These are phyloP conservation scores for Porpolomopsis calyptriformis DNA, from an alignment of 768 basidiomycete species.

Conservation along the genomic window DNA sequence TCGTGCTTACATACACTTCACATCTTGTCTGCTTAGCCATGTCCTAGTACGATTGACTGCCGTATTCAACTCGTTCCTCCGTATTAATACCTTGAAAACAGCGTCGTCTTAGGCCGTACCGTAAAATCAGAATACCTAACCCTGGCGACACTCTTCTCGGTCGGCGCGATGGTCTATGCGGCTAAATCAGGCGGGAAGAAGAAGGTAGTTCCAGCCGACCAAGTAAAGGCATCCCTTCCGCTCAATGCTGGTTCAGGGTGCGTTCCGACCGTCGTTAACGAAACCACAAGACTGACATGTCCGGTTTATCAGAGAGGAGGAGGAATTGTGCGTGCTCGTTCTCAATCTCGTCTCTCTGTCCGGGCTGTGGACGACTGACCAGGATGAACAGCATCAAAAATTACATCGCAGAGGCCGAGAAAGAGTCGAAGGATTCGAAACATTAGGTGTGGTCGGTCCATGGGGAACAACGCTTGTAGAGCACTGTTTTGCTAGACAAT, in stretches of 20 bases:
- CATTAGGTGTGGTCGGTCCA: not conserved
- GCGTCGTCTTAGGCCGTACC: constrained; percentile 68
- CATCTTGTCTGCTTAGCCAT: too few relatives aligned
- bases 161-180: constrained; percentile 44
- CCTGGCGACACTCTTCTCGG: constrained; percentile 49
- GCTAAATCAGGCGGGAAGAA: constrained; percentile 48
- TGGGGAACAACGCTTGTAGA: not conserved
- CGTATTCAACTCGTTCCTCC: not conserved
- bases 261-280: constrained; percentile 19
- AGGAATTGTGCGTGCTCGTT: constrained; percentile 57
- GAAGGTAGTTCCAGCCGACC: constrained; percentile 36
- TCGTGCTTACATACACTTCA: too few relatives aligned
- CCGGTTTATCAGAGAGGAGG: constrained; percentile 54
- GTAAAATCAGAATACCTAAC: constrained; percentile 77
- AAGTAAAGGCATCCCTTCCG: constrained; percentile 55
- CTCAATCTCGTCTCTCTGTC: constrained; percentile 10
- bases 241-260: constrained; percentile 60
- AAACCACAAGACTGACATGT: not conserved
- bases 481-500: not conserved
- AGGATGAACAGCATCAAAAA: constrained; percentile 64
- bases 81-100: too few relatives aligned
- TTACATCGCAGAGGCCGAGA: constrained; percentile 77
- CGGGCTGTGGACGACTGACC: constrained; percentile 29
- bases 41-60: not conserved
- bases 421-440: constrained; percentile 30